Evolutionary conservation across 176 grass and related monocot genomes (phyloP).

Genomic region (Oryza meyeriana): DNA sequence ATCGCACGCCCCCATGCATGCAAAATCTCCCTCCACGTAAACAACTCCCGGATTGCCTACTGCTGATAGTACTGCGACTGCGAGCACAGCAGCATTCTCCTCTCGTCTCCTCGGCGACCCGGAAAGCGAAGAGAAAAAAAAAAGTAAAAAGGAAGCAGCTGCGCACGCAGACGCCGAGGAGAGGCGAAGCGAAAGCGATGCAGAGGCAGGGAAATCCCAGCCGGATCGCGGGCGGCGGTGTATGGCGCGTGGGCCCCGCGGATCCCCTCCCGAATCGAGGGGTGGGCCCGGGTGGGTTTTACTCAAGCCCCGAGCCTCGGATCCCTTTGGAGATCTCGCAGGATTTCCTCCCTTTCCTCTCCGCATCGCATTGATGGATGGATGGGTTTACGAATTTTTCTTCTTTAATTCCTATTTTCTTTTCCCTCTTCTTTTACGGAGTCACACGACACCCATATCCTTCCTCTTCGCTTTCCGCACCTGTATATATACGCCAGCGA

Average conservation of each 20-base stretch:
- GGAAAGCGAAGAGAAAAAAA: neutral
- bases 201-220: slow-evolving; percentile 44
- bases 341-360: slow-evolving; percentile 30
- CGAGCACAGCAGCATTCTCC: neutral
- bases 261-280: slow-evolving; percentile 32
- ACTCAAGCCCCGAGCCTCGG: slow-evolving; percentile 39
- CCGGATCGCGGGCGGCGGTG: slow-evolving; percentile 35
- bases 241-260: slow-evolving; percentile 9
- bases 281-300: neutral
- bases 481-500: slow-evolving; percentile 24
- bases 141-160: neutral
- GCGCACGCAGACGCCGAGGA: neutral
- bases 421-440: neutral
- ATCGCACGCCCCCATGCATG: neutral
- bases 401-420: too few species aligned
- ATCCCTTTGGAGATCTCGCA: slow-evolving; percentile 42
- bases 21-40: neutral
- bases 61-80: too few species aligned
- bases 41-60: neutral
- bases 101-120: too few species aligned
- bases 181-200: slow-evolving; percentile 22
- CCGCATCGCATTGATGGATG: neutral
- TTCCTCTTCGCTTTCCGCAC: neutral
- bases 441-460: neutral
- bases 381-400: neutral